phyloP scores from a whole-genome alignment of 2,329 filamentous ascomycete species.

The Aspergillus luchuensis region DNA sequence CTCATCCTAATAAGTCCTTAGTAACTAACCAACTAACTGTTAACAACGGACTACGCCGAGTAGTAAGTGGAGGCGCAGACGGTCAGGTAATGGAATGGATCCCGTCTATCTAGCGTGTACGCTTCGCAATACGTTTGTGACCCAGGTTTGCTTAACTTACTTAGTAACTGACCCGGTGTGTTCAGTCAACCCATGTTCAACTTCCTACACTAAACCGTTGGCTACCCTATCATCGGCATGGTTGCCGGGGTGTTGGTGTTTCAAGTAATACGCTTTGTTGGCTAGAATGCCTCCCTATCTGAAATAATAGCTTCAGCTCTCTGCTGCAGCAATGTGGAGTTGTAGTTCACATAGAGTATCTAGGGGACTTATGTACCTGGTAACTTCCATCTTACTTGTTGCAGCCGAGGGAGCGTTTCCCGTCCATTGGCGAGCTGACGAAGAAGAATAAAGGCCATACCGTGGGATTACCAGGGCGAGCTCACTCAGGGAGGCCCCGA shows the following conservation, averaged over 20 bases:
- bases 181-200: neutral
- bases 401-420: neutral
- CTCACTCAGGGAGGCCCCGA: constrained; percentile 14
- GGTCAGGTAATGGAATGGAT: too few relatives aligned
- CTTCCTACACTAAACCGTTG: neutral
- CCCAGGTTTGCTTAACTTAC: too few relatives aligned
- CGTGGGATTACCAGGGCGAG: constrained; percentile 1
- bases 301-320: neutral
- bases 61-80: neutral
- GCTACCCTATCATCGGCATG: neutral
- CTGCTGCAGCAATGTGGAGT: neutral
- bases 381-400: neutral
- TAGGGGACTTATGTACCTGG: neutral
- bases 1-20: neutral
- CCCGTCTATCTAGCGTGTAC: too few relatives aligned
- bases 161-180: too few relatives aligned
- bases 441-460: neutral
- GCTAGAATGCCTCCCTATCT: neutral
- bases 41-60: neutral
- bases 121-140: neutral
- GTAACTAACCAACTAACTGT: neutral
- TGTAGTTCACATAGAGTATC: neutral
- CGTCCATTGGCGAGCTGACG: neutral
- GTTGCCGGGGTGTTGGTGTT: constrained; percentile 3
- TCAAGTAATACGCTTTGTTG: neutral